Conservation (phyloP, 768 basidiomycete species). For the Trametes coccinea region DNA sequence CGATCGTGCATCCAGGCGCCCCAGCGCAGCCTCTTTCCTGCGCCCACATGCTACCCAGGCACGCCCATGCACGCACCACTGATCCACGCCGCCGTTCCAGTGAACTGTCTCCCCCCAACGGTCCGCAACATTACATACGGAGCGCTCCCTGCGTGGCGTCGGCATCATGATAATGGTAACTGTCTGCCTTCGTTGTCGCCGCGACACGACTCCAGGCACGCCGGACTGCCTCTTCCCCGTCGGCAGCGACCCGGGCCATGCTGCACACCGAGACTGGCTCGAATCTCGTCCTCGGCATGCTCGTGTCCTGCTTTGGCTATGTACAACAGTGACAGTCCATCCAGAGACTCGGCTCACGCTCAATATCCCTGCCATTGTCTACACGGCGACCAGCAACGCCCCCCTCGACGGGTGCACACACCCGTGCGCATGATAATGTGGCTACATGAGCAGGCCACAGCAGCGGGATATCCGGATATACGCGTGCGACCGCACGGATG, state of each 20-base stretch:
- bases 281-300: neutral
- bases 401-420: too few relatives aligned
- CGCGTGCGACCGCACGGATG: too few relatives aligned
- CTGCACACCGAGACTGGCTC: neutral
- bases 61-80: neutral
- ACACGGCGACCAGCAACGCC: too few relatives aligned
- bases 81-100: constrained; percentile 14
- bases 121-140: too few relatives aligned
- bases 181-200: too few relatives aligned
- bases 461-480: too few relatives aligned
- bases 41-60: constrained; percentile 23
- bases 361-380: too few relatives aligned
- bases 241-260: constrained; percentile 1
- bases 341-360: neutral
- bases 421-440: too few relatives aligned
- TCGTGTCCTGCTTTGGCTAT: neutral
- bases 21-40: constrained; percentile 16
- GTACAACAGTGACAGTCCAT: neutral
- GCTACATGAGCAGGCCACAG: too few relatives aligned
- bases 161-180: too few relatives aligned
- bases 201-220: too few relatives aligned
- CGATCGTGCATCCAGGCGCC: constrained; percentile 8
- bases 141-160: too few relatives aligned
- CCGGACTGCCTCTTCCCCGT: neutral
- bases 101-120: neutral